Base-by-base conservation (phyloP, 2,329 filamentous ascomycete genomes). In the Colletotrichum neosansevieriae region DNA sequence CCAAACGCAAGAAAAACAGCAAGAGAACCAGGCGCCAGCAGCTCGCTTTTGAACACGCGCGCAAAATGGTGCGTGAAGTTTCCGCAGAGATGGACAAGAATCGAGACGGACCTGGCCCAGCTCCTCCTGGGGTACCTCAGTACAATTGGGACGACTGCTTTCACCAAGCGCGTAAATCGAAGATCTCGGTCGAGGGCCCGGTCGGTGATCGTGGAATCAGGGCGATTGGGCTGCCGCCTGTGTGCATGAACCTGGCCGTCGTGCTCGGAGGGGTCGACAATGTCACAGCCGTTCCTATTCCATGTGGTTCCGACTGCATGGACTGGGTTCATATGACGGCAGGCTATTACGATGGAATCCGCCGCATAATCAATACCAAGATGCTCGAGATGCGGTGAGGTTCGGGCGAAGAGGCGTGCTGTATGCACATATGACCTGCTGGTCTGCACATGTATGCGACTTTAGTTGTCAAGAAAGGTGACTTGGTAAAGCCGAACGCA, bases 81-180 rank as follows among this genome's bases (percentile, higher is more conserved):
- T 32, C 34, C 3, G 11, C 51, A 2, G 32, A 54, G 51, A 36
- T 40, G 2, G 19, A 15, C 19, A n/a, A 13, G 10, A 17, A n/a
- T 54, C 51, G 10, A 21, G 51, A 40, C 9, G 51, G 29, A 19
- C 51, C 51, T 36, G 51, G 51, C 34, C 19, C 15, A 6, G 51
- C 51, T 54, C 51, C 51, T 21, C 34, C 51, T 54, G 51, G 51
- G 2, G 51, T 54, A 7, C 51, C 51, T 38, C 51, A 54, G 51
- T 38, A 38, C 17, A 54, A 54, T n/a, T 54, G 51, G 51, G 34
- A 54, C n/a, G 32, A 21, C 32, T 54, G 51, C 17, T 54, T 19
- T 36, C 17, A 54, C 32, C 10, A 36, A 38, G 51, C 51, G n/a
- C 51, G n/a, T 1, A 15, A 54, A 1, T 17, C 51, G n/a, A 19